Evolutionary conservation across 139 green algal species (phyloP), one percentile per base, ranked within the genome.

Genomic region (Micractinium conductrix): DNA sequence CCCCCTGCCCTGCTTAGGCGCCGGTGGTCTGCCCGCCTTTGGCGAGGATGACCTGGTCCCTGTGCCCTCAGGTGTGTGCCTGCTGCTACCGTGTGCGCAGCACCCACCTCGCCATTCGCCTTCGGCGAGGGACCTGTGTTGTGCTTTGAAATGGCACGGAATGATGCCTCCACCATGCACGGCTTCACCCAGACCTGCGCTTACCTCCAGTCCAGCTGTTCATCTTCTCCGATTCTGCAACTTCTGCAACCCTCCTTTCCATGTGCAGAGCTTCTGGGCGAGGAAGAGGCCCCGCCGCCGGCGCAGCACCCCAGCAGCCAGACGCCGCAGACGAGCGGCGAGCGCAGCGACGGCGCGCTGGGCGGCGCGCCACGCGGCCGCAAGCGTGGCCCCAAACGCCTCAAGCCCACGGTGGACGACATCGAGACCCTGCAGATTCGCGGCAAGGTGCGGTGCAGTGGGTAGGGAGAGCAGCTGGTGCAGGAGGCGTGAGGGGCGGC

Each of bases 381-480:
- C 48, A 38, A 70, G 37, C 22, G 75, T 37, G 2, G 50, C 28
- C 28, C 44, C 12, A 83, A 35, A 60, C 60, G 78, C 9, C 14
- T 8, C n/a, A 48, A 68, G 42, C 17, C 79, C 10, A 76, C 43
- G 4, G 79, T 84, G 67, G 79, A 84, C 79, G 58, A 84, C 45
- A 38, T 76, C 2, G 63, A 76, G 8, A 71, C 38, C 21, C 58
- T 84, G 44, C 79, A 78, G 33, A 84, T 84, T 33, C 44, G 50
- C 2, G 79, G 43, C 2, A 30, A n/a, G 78, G 78, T 75, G n/a
- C 4, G 74, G 35, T 28, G 44, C 10, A 10, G 9, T 76, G 38
- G n/a, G n/a, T n/a, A 53, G 69, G 69, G 17, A 62, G 48, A 10
- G 14, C 48, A 58, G 48, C 48, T 22, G 53, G 6, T 22, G 24